Base-by-base conservation (phyloP, 1,139 yeast species). In the Zygoascus hellenicus region DNA sequence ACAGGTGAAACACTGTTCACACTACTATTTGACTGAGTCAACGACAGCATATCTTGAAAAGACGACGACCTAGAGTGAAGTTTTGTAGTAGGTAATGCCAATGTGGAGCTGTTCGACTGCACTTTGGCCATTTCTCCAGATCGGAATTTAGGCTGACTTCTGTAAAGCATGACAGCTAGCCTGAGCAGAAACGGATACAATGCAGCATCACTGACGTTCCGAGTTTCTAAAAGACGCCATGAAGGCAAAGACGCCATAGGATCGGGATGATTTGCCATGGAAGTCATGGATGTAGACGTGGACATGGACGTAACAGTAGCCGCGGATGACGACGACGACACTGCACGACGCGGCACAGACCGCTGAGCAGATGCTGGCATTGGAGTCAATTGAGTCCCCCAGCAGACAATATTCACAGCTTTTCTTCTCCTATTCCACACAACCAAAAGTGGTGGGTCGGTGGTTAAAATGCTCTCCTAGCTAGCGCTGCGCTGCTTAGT, bases 111-210 rank as follows among this genome's bases (percentile, higher is more conserved):
- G n/a, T 35, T 44, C 30, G 46, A 19, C 16, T 39, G 38, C 6
- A 45, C 35, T 4, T 26, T 34, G 14, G 15, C 14, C 43, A 36
- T 9, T 36, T 14, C 31, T 9, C 16, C 42, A 9, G 19, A 9
- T 42, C 56, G 40, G 43, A 63, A 62, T 35, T 65, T 54, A 7
- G 64, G 66, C 53, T 59, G 64, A 11, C 55, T 55, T 17, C 65
- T 55, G 46, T 64, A 65, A n/a, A 59, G 57, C 26, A 66, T 51
- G 22, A 66, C 58, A 7, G 66, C 61, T 19, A 66, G 51, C 42
- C 67, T 58, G 31, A 65, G 45, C 22, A 66, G 52, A 50, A 59
- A 63, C 32, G 65, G 59, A 47, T 64, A 63, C 17, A 67, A 52
- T 36, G 58, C 54, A 35, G 59, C 54, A 42, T 64, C 66, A 29